These are phyloP conservation scores for Beta macrorhiza DNA, from an alignment of 179 eudicot genomes.

Conservation along the genomic window DNA sequence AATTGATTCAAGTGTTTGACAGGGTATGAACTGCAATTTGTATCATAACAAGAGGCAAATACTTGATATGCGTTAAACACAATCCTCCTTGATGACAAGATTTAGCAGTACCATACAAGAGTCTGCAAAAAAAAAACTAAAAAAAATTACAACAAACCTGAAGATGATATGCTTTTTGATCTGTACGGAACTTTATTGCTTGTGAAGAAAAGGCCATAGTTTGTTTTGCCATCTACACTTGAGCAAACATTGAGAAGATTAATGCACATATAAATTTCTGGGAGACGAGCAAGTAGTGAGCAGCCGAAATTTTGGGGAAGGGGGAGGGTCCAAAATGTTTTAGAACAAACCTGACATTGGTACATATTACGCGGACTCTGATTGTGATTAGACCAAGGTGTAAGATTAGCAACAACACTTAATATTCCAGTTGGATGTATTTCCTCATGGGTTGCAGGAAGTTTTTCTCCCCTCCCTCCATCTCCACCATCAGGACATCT, in stretches of 20 bases:
- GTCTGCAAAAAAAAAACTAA: background rate
- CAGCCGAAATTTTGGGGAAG: background rate
- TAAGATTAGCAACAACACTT: slow-evolving; percentile 85
- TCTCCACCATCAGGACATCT: slow-evolving; percentile 90
- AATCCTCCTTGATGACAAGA: background rate
- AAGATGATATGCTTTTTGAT: slow-evolving; percentile 94
- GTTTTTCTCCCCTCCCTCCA: slow-evolving; percentile 63
- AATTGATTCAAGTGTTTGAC: background rate
- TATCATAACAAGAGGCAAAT: too few relatives aligned
- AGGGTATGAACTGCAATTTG: background rate
- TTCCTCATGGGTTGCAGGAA: slow-evolving; percentile 95
- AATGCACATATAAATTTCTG: background rate
- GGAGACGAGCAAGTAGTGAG: background rate
- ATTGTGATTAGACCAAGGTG: slow-evolving; percentile 98
- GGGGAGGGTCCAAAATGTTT: background rate
- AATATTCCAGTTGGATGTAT: slow-evolving; percentile 85
- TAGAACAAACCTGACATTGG: slow-evolving; percentile 82
- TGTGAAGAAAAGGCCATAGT: slow-evolving; percentile 93
- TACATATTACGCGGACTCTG: slow-evolving; percentile 99
- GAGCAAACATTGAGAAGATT: slow-evolving; percentile 8
- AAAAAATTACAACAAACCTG: slow-evolving; percentile 44
- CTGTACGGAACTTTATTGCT: slow-evolving; percentile 68
- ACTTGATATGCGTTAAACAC: background rate
- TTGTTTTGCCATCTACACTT: slow-evolving; percentile 86
- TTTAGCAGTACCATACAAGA: background rate